Conservation (phyloP, 495 filamentous ascomycete genomes). For the Neurospora sp. region DNA sequence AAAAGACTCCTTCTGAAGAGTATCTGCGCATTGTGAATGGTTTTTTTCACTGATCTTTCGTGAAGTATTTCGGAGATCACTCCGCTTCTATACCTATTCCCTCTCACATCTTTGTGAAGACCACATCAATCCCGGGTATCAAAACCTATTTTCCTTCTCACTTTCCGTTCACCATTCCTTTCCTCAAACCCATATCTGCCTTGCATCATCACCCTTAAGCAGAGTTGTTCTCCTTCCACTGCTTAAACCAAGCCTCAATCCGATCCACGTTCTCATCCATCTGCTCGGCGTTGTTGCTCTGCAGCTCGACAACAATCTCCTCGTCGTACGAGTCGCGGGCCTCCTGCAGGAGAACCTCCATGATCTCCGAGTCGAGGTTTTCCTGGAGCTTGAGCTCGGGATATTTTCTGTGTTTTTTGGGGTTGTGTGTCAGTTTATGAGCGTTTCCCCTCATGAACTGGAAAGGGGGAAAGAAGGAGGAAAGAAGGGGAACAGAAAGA, state of each 20-base stretch:
- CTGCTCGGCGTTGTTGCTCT: slow-evolving; percentile 69
- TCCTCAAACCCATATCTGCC: not conserved
- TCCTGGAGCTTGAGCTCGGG: slow-evolving; percentile 82
- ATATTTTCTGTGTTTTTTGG: slow-evolving; percentile 47
- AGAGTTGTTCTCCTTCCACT: slow-evolving; percentile 58
- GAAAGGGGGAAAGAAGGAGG: not conserved
- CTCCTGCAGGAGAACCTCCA: slow-evolving; percentile 87
- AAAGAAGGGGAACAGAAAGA: not conserved
- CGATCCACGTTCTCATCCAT: slow-evolving; percentile 80
- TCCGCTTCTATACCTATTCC: not conserved
- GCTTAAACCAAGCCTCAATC: slow-evolving; percentile 68
- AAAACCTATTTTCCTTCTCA: not conserved
- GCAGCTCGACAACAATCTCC: slow-evolving; percentile 83
- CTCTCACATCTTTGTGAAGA: not conserved
- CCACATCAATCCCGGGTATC: not conserved
- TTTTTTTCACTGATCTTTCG: not conserved
- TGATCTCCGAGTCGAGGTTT: slow-evolving; percentile 95
- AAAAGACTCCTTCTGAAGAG: not conserved
- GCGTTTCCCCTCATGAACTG: too few relatives aligned
- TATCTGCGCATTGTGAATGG: not conserved
- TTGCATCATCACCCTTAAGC: not conserved
- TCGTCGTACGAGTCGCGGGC: slow-evolving; percentile 77
- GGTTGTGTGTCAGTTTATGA: not conserved
- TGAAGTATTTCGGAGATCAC: not conserved
- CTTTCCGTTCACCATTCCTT: not conserved